Conservation (phyloP, 345 rosid species). For the Hibiscus mutabilis region DNA sequence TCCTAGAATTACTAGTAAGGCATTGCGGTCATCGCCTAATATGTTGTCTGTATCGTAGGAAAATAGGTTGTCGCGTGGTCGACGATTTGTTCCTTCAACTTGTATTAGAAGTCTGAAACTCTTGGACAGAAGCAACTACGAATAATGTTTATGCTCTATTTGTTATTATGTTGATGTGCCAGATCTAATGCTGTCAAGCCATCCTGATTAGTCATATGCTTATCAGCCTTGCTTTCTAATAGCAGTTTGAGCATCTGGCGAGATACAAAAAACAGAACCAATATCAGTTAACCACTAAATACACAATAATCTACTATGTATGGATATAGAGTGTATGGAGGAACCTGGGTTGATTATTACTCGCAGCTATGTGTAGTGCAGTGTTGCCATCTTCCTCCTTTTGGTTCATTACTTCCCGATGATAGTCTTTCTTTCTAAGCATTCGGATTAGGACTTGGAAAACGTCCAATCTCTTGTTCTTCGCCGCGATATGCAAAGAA, state of each 20-base stretch:
- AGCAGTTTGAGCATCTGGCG: neutral
- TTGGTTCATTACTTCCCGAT: neutral
- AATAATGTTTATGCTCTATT: neutral
- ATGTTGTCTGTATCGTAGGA: neutral
- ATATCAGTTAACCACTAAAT: neutral
- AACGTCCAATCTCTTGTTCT: neutral
- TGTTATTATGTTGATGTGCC: neutral
- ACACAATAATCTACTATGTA: too few species aligned
- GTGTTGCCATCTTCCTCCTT: neutral
- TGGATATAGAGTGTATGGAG: neutral
- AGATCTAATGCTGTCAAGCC: neutral
- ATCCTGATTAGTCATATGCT: neutral
- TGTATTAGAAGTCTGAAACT: neutral
- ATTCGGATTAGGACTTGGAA: neutral
- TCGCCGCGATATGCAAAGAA: neutral
- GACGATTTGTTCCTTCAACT: neutral
- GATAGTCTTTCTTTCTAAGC: neutral
- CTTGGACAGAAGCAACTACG: neutral
- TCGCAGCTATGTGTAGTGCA: neutral
- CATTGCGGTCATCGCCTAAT: neutral
- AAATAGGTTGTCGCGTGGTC: neutral
- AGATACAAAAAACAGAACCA: neutral
- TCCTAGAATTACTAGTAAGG: neutral
- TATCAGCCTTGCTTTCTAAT: neutral
- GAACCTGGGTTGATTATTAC: neutral